A percentile compares a stretch with the other conserved stretches of the same genome.
Conservation (phyloP, 495 filamentous ascomycete genomes). For the Hyaloscypha hepaticicola region DNA sequence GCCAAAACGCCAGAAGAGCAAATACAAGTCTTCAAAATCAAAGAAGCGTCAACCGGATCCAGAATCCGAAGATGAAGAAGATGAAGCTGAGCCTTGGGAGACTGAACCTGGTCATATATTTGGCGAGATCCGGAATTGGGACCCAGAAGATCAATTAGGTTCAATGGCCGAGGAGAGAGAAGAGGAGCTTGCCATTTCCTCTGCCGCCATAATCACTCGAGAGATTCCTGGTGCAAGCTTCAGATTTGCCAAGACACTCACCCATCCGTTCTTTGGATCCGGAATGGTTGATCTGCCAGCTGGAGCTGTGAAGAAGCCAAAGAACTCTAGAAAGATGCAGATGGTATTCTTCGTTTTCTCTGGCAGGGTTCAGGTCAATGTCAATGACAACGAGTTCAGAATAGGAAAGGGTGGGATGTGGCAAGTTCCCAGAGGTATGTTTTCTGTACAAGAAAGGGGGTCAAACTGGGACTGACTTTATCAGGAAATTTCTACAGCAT, state of each 20-base stretch:
- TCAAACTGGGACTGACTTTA: slow-evolving; percentile 8
- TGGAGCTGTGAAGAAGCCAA: slow-evolving; percentile 75
- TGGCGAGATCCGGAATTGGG: slow-evolving; percentile 48
- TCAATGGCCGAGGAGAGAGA: slow-evolving; percentile 45
- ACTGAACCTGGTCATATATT: slow-evolving; percentile 42
- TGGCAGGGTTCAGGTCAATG: slow-evolving; percentile 71
- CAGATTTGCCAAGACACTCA: slow-evolving; percentile 82
- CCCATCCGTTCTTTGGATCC: slow-evolving; percentile 77
- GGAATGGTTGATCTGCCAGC: slow-evolving; percentile 87
- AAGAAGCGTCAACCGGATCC: slow-evolving; percentile 14
- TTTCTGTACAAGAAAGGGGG: slow-evolving; percentile 1
- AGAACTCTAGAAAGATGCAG: slow-evolving; percentile 91
- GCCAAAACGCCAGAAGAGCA: slow-evolving; percentile 21
- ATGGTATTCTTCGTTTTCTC: slow-evolving; percentile 88
- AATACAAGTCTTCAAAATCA: slow-evolving; percentile 16
- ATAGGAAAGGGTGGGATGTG: slow-evolving; percentile 86
- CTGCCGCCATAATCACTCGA: slow-evolving; percentile 67
- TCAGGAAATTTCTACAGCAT: slow-evolving; percentile 86
- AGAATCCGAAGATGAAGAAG: slow-evolving; percentile 23
- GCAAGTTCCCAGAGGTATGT: slow-evolving; percentile 90
- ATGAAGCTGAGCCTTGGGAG: slow-evolving; percentile 52
- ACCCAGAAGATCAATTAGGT: slow-evolving; percentile 43
- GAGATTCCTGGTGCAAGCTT: slow-evolving; percentile 75
- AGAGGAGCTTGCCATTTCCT: slow-evolving; percentile 74
- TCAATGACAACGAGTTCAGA: slow-evolving; percentile 79